These are phyloP conservation scores for Mucor sp. DNA, from an alignment of 371 early-diverging fungal species.

Conservation along the genomic window DNA sequence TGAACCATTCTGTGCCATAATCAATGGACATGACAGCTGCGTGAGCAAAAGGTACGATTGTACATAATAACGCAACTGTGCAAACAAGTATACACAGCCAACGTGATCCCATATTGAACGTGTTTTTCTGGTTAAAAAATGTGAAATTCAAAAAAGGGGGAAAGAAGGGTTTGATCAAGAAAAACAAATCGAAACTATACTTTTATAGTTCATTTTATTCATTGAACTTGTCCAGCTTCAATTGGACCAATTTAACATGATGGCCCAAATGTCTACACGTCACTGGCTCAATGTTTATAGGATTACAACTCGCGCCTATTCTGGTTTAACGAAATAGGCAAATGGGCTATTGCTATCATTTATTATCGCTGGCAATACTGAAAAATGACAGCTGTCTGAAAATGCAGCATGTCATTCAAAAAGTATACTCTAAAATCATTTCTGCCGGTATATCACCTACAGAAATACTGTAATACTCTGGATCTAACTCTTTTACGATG, in stretches of 20 bases:
- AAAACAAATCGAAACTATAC: background rate
- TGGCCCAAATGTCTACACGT: background rate
- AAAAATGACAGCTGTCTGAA: background rate
- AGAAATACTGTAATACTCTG: no score
- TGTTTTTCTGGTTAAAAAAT: background rate
- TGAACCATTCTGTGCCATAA: constrained; percentile 96
- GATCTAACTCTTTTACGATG: no score
- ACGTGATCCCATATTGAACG: constrained; percentile 19
- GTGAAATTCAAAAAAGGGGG: background rate
- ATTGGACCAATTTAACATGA: constrained; percentile 17
- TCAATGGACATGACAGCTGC: constrained; percentile 94
- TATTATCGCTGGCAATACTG: background rate
- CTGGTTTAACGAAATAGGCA: background rate
- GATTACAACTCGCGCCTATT: background rate
- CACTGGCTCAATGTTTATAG: background rate
- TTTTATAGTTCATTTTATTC: background rate
- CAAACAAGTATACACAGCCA: constrained; percentile 25
- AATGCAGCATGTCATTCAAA: background rate
- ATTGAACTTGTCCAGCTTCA: constrained; percentile 26
- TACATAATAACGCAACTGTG: constrained; percentile 23
- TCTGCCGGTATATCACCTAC: no score
- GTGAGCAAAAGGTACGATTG: constrained; percentile 16
- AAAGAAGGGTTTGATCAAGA: background rate
- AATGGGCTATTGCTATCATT: background rate
- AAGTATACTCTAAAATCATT: no score